Conservation (phyloP, 768 basidiomycete genomes). For the Infundibulicybe gibba region DNA sequence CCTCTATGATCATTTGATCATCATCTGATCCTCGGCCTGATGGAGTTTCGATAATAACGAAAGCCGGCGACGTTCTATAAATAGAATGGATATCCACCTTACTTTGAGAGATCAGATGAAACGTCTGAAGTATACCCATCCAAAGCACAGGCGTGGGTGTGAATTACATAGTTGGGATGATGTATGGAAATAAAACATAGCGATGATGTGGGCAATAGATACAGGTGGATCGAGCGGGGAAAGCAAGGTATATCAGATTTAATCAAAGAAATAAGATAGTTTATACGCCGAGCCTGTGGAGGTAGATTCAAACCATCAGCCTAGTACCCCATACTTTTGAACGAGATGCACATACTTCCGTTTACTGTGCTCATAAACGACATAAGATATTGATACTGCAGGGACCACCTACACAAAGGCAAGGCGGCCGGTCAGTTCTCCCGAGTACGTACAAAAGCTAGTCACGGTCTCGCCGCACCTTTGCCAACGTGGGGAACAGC, state of each 20-base stretch:
- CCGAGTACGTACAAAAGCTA: neutral
- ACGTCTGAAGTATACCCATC: too few species aligned
- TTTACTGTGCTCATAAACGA: conserved; percentile 89
- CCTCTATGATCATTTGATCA: too few species aligned
- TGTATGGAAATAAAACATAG: conserved; percentile 1
- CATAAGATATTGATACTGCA: conserved; percentile 94
- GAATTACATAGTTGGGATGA: neutral
- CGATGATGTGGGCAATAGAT: conserved; percentile 7
- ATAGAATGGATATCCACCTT: too few species aligned
- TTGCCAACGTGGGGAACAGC: conserved; percentile 87
- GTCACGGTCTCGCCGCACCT: conserved; percentile 43
- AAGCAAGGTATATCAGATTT: conserved; percentile 6
- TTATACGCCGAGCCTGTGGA: conserved; percentile 59
- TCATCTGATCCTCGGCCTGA: too few species aligned
- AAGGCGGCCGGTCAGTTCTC: neutral
- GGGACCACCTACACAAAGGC: conserved; percentile 71
- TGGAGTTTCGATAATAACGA: too few species aligned
- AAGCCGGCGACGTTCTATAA: too few species aligned
- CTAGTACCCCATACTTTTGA: neutral
- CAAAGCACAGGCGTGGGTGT: too few species aligned
- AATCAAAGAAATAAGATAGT: conserved; percentile 13
- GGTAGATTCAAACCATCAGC: too few species aligned
- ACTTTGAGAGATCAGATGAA: too few species aligned
- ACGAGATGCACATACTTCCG: conserved; percentile 48
- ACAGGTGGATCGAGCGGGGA: conserved; percentile 5